Conservation (phyloP, 1,284 basidiomycete genomes). For the Puccinia polysora region DNA sequence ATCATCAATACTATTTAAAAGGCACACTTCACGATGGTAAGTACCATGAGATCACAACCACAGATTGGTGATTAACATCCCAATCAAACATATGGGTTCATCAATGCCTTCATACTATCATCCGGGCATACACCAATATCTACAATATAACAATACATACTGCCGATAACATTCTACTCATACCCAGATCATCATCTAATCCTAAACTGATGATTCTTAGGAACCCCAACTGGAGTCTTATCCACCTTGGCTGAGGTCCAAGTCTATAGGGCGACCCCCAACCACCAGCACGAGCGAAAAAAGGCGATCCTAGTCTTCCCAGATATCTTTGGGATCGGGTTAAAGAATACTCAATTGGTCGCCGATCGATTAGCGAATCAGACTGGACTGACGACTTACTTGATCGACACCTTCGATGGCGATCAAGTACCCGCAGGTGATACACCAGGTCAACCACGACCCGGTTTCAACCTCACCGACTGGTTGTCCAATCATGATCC, state of each 20-base stretch:
- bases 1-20: no score
- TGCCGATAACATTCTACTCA: no score
- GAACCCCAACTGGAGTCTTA: background rate
- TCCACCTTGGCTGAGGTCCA: background rate
- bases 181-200: no score
- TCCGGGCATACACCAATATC: no score
- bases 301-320: conserved; percentile 34
- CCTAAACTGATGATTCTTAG: no score
- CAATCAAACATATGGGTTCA: no score
- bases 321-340: conserved; percentile 23
- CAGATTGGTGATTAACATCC: no score
- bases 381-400: conserved; percentile 1
- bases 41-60: no score
- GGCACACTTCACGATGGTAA: no score
- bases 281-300: background rate
- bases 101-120: no score
- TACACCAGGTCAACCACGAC: background rate
- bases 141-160: no score
- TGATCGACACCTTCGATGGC: conserved; percentile 33
- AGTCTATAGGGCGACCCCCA: conserved; percentile 13
- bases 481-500: conserved; percentile 8
- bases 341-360: conserved; percentile 24
- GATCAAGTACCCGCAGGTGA: background rate
- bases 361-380: conserved; percentile 19
- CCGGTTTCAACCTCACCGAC: background rate